Evolutionary conservation across 805 yeast species (phyloP).

Genomic region (Candida vaughaniae): DNA sequence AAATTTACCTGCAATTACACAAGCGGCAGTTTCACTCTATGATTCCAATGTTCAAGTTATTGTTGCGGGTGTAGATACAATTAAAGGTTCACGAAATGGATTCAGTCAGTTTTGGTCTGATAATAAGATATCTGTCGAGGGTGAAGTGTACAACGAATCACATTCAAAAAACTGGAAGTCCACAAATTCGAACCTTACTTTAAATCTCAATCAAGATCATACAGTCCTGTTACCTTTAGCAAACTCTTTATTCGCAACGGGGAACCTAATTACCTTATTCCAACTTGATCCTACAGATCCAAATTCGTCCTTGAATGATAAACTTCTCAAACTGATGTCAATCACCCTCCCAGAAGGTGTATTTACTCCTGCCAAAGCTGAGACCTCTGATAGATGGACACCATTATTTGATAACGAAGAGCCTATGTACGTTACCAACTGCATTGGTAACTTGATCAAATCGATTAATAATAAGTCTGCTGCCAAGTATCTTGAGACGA

Average conservation of each 20-base stretch:
- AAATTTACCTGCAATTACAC: constrained; percentile 28
- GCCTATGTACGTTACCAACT: constrained; percentile 44
- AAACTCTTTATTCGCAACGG: constrained; percentile 40
- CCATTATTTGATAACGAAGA: constrained; percentile 23
- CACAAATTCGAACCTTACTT: constrained; percentile 21
- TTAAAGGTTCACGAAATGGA: constrained; percentile 33
- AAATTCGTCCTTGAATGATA: constrained; percentile 1
- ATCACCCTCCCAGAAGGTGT: constrained; percentile 4
- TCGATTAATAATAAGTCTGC: constrained; percentile 56
- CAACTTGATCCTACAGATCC: constrained; percentile 24
- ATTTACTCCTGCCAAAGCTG: not conserved
- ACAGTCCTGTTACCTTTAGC: constrained; percentile 29
- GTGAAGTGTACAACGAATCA: constrained; percentile 20
- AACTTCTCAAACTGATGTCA: constrained; percentile 5
- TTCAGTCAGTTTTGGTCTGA: constrained; percentile 41
- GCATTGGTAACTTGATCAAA: constrained; percentile 60
- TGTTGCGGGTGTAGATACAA: constrained; percentile 42
- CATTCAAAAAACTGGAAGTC: constrained; percentile 36
- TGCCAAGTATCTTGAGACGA: constrained; percentile 51
- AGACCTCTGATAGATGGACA: constrained; percentile 31
- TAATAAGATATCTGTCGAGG: constrained; percentile 18
- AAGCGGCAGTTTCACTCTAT: constrained; percentile 25
- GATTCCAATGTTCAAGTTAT: constrained; percentile 32
- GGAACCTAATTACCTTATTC: constrained; percentile 33
- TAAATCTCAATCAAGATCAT: constrained; percentile 11